phyloP scores from a whole-genome alignment of 345 rosid species.

The thale cress (Arabidopsis thaliana) region TAIR10.1 NC_003074.8:1574501-1575000 shows the following conservation, averaged over 20 bases:
- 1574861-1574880: neutral
- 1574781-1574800: too few relatives aligned
- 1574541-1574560: too few relatives aligned
- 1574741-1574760: too few relatives aligned
- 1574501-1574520: too few relatives aligned
- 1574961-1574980: too few relatives aligned
- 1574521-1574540: too few relatives aligned
- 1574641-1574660: neutral
- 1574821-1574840: neutral
- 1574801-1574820: constrained; percentile 23
- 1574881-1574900: neutral
- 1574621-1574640: neutral
- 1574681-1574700: neutral
- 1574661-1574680: neutral
- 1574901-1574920: constrained; percentile 27
- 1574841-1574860: neutral
- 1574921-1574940: neutral
- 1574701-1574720: too few relatives aligned
- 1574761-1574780: too few relatives aligned
- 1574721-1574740: too few relatives aligned
- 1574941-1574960: neutral
- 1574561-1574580: too few relatives aligned
- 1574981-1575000: neutral
- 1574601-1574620: too few relatives aligned
- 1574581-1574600: too few relatives aligned